Evolutionary conservation across 164 flowering plant species (phyloP).

Genomic region (Magnolia kwangsiensis): DNA sequence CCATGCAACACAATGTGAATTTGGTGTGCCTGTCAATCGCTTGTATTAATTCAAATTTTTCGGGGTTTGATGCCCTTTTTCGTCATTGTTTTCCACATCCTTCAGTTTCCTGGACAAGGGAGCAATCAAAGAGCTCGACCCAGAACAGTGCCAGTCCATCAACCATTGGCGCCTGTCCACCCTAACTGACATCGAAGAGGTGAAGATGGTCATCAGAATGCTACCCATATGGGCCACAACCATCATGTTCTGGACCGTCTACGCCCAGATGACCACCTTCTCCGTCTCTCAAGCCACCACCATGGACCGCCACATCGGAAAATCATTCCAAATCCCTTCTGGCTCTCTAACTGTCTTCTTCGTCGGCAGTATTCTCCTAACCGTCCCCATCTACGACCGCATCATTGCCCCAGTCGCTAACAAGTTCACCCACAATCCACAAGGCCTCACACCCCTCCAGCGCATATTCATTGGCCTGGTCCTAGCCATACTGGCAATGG

Average conservation of each 20-base stretch:
- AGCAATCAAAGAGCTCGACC: constrained; percentile 32
- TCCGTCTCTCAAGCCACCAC: constrained; percentile 85
- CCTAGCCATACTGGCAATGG: constrained; percentile 64
- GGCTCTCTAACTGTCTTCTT: constrained; percentile 79
- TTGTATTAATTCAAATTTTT: too few species aligned
- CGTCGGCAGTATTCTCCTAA: constrained; percentile 70
- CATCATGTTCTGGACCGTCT: constrained; percentile 80
- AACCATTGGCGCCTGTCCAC: constrained; percentile 43
- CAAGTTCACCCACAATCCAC: constrained; percentile 39
- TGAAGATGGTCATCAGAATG: constrained; percentile 37
- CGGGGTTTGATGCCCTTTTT: too few species aligned
- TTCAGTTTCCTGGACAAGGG: constrained; percentile 73
- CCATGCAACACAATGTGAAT: too few species aligned
- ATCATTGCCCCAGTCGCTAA: constrained; percentile 43
- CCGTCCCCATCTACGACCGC: constrained; percentile 70
- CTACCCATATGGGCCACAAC: constrained; percentile 89
- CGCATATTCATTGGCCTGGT: constrained; percentile 66
- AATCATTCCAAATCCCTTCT: constrained; percentile 64
- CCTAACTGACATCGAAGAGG: constrained; percentile 43
- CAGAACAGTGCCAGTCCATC: neutral
- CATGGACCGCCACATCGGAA: constrained; percentile 66
- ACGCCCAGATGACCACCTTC: constrained; percentile 87
- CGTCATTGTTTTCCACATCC: too few species aligned
- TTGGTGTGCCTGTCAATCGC: too few species aligned
- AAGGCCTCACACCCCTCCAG: constrained; percentile 69